Base-by-base conservation (phyloP, 148 eudicot genomes). In the Rhododendron griersonianum region DNA sequence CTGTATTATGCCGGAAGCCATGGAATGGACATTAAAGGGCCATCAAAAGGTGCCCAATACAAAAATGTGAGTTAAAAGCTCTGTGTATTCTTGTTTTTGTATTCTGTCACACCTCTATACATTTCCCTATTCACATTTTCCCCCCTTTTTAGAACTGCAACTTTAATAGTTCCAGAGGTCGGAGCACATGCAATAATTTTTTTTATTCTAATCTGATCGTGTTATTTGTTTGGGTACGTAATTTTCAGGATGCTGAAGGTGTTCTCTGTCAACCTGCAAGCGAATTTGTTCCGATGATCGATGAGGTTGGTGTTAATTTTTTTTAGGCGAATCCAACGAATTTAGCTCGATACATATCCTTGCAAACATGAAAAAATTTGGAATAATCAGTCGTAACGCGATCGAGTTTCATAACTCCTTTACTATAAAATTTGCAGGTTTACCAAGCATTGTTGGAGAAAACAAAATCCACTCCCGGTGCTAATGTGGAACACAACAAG, bases 11-110 rank as follows among this genome's bases (percentile, higher is more conserved):
- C 99, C 7, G 99, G 99, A 35, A 97, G 99, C 85, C 99, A 97
- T 86, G 99, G 99, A 28, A 97, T 97, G 99, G 99, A 97, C 87
- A 97, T 97, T 50, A 92, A 91, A 90, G 98, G 98, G 2, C 98
- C 99, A 3, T 91, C 93, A 10, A 93, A 95, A 91, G 95, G 92
- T 51, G 89, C 91, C 85, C 93, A 92, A 83, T 85, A 91, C 88
- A 87, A 87, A 73, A 92, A 91, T 85, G 95, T 92, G 19, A 88
- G 88, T 84, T 15, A 13, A 13, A 50, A 53, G 57, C 19, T 53
- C 33, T 5, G 3, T 28, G 81, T n/a, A 13, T 18, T 53, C 71
- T 63, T 51, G 44, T 83, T 23, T 25, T 37, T 59, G 44, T 71
- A 77, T 13, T 48, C 7, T 11, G 11, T 50, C 84, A 11, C 41